These are phyloP conservation scores for Ophiostoma ulmi DNA, from an alignment of 2,329 filamentous ascomycete genomes.

Conservation along the genomic window DNA sequence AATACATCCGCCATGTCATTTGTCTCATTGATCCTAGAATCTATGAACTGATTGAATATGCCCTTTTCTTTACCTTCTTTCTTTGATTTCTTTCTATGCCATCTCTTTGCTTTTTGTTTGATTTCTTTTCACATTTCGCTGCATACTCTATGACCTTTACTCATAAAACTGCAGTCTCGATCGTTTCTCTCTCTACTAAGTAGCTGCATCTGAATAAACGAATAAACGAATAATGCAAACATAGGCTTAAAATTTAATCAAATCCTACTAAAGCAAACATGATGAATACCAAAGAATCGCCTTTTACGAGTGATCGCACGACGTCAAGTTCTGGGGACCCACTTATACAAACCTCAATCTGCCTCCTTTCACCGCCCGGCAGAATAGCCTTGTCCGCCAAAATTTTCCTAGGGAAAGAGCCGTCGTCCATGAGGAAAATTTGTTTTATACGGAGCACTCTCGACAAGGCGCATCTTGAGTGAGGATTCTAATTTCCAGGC, in stretches of 20 bases:
- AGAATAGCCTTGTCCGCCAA: constrained; percentile 28
- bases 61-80: not conserved
- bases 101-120: not conserved
- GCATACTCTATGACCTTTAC: no score
- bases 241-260: not conserved
- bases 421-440: not conserved
- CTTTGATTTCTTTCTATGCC: not conserved
- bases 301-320: not conserved
- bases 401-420: constrained; percentile 21
- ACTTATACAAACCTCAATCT: constrained; percentile 14
- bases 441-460: constrained; percentile 3
- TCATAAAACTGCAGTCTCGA: not conserved
- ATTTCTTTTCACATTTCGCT: not conserved
- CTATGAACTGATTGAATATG: not conserved
- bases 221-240: not conserved
- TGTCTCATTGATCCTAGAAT: not conserved
- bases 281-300: not conserved
- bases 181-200: no score
- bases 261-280: not conserved
- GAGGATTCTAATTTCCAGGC: not conserved
- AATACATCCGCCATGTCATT: not conserved
- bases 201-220: not conserved
- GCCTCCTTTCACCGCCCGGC: constrained; percentile 26
- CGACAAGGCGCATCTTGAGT: constrained; percentile 7
- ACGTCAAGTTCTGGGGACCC: not conserved